Base-by-base conservation (phyloP, 108 stramenopile genomes). In the Cyclotella distinguenda region DNA sequence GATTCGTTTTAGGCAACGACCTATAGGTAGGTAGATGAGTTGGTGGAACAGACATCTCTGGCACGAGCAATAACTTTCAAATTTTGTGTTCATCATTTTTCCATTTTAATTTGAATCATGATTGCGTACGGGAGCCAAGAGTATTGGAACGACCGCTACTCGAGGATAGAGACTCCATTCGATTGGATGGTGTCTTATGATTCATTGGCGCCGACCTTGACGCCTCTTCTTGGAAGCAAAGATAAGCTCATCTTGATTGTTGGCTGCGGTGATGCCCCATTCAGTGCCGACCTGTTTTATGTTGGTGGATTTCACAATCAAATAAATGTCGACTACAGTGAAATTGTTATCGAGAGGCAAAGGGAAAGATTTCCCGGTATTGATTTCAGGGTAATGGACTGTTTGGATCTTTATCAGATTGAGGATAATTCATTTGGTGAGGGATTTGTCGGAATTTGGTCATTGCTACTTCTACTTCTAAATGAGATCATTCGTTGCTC, bases 311-410 rank as follows among this genome's bases (percentile, higher is more conserved):
- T 64, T 58, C 51, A 35, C 42, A 61, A 82, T 45, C 51, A 69
- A 28, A 35, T 76, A 23, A 81, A 77, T 57, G 66, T 79, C 11
- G 84, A 85, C 47, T 82, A 78, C 73, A 68, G 66, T 31, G 72
- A 79, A 55, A 68, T 74, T 8, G 77, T 85, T 16, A 85, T 85
- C 6, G 44, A 74, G 48, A 60, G 62, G 46, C 69, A 70, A 30
- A 21, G 3, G 45, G n/a, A 52, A 15, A 21, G 15, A 8, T 71
- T 4, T 39, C 70, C 70, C 1, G 51, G 39, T 9, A 36, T 71
- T 19, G 61, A 71, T 4, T 71, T n/a, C n/a, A 21, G 21, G 40
- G 60, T 52, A 0, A 38, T 61, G 47, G 50, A 71, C 50, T 55
- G 55, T 30, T 42, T 71, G 6, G 25, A 71, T 44, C 21, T 71